Conservation (phyloP, 2,329 filamentous ascomycete species). For the Aspergillus fumigatus region DNA sequence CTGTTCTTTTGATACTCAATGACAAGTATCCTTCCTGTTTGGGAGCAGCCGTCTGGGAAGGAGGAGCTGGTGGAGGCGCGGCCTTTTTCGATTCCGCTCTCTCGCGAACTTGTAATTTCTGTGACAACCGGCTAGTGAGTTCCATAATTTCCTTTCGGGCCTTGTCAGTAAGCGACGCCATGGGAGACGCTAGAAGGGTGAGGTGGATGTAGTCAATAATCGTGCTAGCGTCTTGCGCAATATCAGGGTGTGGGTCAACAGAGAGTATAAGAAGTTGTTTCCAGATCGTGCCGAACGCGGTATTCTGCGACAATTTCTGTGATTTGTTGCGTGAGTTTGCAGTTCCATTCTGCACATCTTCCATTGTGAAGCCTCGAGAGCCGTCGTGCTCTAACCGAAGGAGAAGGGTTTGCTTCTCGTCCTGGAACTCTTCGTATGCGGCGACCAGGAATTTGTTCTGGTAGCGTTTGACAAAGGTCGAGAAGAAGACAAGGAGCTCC, state of each 20-base stretch:
- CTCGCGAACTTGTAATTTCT: slow-evolving; percentile 38
- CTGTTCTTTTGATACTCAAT: slow-evolving; percentile 57
- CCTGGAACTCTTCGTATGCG: slow-evolving; percentile 82
- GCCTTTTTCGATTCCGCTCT: slow-evolving; percentile 31
- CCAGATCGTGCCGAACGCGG: slow-evolving; percentile 90
- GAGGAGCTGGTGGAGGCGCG: slow-evolving; percentile 43
- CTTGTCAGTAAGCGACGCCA: slow-evolving; percentile 65
- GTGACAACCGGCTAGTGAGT: slow-evolving; percentile 29
- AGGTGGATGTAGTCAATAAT: slow-evolving; percentile 83
- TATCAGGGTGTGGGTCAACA: slow-evolving; percentile 90
- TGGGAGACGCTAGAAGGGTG: slow-evolving; percentile 69
- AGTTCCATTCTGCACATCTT: slow-evolving; percentile 19
- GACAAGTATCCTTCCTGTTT: slow-evolving; percentile 60
- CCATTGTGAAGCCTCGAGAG: slow-evolving; percentile 15
- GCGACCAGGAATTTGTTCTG: slow-evolving; percentile 88
- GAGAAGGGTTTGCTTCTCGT: slow-evolving; percentile 69
- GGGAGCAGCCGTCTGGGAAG: slow-evolving; percentile 42
- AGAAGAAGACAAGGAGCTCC: slow-evolving; percentile 90
- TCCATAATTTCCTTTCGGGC: slow-evolving; percentile 63
- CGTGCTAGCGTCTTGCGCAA: slow-evolving; percentile 77
- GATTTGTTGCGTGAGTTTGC: slow-evolving; percentile 24
- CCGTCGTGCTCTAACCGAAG: slow-evolving; percentile 44
- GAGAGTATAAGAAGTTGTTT: slow-evolving; percentile 86
- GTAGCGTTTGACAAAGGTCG: slow-evolving; percentile 83
- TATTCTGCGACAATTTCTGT: slow-evolving; percentile 65